A percentile compares a stretch with the other conserved stretches of the same genome.
These are phyloP conservation scores for Podosphaera leucotricha DNA, from an alignment of 2,329 filamentous ascomycete species.

Conservation along the genomic window DNA sequence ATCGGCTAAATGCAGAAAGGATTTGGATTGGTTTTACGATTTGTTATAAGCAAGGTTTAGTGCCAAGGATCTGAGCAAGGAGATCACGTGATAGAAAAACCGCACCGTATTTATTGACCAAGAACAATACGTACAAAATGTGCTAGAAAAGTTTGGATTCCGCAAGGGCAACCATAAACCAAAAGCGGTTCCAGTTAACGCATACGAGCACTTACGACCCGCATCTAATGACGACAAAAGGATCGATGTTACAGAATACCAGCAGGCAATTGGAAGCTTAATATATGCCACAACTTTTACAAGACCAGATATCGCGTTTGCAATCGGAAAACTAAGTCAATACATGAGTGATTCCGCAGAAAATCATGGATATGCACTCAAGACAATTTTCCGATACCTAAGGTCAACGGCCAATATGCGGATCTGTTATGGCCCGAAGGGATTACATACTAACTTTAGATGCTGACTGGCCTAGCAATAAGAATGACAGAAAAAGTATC, in stretches of 20 bases:
- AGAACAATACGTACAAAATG: slow-evolving; percentile 1
- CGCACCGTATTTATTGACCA: slow-evolving; percentile 1
- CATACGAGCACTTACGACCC: neutral
- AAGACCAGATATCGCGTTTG: neutral
- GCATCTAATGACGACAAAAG: neutral
- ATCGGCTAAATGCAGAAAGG: neutral
- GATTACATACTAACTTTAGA: neutral
- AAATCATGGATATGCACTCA: neutral
- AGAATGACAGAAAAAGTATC: neutral
- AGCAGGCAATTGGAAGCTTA: slow-evolving; percentile 1
- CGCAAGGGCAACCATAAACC: neutral
- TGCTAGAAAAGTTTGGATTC: slow-evolving; percentile 1
- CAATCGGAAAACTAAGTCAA: neutral
- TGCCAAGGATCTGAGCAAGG: neutral
- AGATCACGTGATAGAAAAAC: neutral
- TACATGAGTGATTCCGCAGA: neutral
- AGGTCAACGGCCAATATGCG: neutral
- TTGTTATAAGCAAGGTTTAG: neutral
- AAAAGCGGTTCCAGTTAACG: neutral
- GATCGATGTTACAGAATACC: slow-evolving; percentile 1
- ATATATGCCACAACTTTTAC: neutral
- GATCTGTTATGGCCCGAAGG: neutral
- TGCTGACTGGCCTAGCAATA: neutral
- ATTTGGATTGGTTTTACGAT: neutral
- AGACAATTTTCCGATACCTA: neutral